These are phyloP conservation scores for Fusarium sp. DNA, from an alignment of 2,329 filamentous ascomycete species.

Conservation along the genomic window DNA sequence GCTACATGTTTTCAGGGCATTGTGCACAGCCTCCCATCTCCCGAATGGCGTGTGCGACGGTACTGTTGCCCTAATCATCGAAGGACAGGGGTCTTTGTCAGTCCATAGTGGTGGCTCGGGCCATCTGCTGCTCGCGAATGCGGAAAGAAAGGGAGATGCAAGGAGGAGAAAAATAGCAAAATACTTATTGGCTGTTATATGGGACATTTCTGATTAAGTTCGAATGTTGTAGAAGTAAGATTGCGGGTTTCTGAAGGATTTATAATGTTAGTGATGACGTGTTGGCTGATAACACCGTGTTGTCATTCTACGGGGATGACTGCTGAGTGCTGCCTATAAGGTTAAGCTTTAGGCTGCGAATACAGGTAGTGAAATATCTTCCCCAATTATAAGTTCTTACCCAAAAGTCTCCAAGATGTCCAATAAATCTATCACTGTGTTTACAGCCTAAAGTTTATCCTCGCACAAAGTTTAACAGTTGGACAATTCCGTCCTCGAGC, in stretches of 20 bases:
- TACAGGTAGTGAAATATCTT: too few relatives aligned
- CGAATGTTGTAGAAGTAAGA: background rate
- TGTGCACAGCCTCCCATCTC: background rate
- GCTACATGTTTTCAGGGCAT: conserved; percentile 2
- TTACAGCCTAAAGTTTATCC: too few relatives aligned
- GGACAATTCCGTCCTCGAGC: too few relatives aligned
- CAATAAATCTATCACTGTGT: too few relatives aligned
- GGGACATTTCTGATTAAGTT: background rate
- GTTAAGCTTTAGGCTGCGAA: background rate
- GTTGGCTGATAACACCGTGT: background rate
- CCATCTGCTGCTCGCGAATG: background rate
- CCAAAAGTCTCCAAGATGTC: too few relatives aligned
- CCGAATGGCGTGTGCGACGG: background rate
- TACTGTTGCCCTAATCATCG: background rate
- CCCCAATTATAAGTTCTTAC: too few relatives aligned
- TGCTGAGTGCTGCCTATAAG: too few relatives aligned
- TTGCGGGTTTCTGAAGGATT: background rate
- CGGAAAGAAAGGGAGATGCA: background rate
- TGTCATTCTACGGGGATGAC: too few relatives aligned
- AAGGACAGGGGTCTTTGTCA: background rate
- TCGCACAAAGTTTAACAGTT: too few relatives aligned
- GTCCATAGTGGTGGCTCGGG: background rate
- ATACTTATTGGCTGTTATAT: accelerated
- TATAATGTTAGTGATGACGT: background rate
- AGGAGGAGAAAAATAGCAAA: background rate